Base-by-base conservation (phyloP, 306 rosid genomes). In the Spatholobus suberectus region DNA sequence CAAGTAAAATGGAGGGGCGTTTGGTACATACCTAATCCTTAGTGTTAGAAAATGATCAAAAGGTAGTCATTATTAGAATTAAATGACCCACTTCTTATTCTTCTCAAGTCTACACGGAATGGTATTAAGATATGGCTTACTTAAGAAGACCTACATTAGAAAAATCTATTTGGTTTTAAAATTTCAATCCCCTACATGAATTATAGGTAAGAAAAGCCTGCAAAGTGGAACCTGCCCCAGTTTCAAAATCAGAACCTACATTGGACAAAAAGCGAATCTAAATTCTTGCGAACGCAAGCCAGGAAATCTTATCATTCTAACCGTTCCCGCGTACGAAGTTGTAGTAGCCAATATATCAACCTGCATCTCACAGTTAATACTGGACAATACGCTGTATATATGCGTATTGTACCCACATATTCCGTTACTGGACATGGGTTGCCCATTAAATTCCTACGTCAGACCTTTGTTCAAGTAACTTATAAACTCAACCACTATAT, bases 1-100 rank as follows among this genome's bases (percentile, higher is more conserved):
- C 35, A 10, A 1, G 49, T 13, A 70, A 70, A 58, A 58, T 23
- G 35, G 34, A 61, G 69, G 69, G n/a, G 24, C 47, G 44, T 52
- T 74, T 51, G 73, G 69, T 83, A 49, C 47, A 13, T 18, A 63
- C 80, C 87, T 79, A 80, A 85, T 58, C 34, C 24, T 17, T 35
- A 38, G 24, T 17, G 3, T 34, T 37, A 47, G 70, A 74, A 67
- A 75, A 43, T 5, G 10, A 26, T 12, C 52, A 17, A 47, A 34
- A 17, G 13, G n/a, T 7, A 5, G 21, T 6, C 13, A 11, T 32
- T 9, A 52, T 82, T 55, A 55, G 14, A 52, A 54, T 27, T 62
- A 15, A 52, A 79, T 65, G 26, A 62, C 34, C 73, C 55, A 63
- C 34, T 41, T 75, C 21, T 62, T 26, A 12, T 57, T 67, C 68